Base-by-base conservation (phyloP, 73 alveolate genomes). In the Blepharisma stoltei region DNA sequence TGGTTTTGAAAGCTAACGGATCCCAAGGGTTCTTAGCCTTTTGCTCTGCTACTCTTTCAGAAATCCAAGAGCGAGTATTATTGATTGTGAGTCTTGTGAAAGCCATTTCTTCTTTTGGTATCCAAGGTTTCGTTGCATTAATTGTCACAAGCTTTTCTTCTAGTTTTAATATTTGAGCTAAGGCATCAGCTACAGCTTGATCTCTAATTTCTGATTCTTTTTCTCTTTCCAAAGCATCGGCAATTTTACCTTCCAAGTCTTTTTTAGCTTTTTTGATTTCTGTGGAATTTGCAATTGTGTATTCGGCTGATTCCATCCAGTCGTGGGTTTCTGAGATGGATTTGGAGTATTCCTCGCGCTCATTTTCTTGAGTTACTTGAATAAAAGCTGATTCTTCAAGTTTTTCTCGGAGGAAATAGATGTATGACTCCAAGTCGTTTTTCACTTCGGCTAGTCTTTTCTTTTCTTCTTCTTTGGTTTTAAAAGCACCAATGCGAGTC, bases 391-490 rank as follows among this genome's bases (percentile, higher is more conserved):
- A 55, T 18, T 75, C 80, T 7, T 84, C 89, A n/a, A 79, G 52
- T 6, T 69, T 37, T 54, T 84, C 92, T 81, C 85, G 67, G 49
- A 81, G 67, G 23, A 52, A 32, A 54, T 84, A 84, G 3, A 84
- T 71, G 37, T 77, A 83, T 6, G 82, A 54, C 66, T 84, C 92
- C 32, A 84, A 77, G 41, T 76, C 68, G 76, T 84, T 84, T 80
- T 84, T 84, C 49, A 69, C 82, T 54, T 81, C 86, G 27, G 84
- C 71, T 21, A 76, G 6, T 71, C 70, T 81, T 55, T 69, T 70
- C 23, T 68, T 44, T 25, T 68, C 78, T 46, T 77, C 83, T 71
- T 84, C 92, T 11, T 50, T 50, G 6, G 68, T 38, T 48, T 83
- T 84, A 23, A 78, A 78, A 9, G 14, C 73, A 0, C 23, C 18